phyloP scores from a whole-genome alignment of 2,329 filamentous ascomycete genomes.

The Botrytis sinoallii region DNA sequence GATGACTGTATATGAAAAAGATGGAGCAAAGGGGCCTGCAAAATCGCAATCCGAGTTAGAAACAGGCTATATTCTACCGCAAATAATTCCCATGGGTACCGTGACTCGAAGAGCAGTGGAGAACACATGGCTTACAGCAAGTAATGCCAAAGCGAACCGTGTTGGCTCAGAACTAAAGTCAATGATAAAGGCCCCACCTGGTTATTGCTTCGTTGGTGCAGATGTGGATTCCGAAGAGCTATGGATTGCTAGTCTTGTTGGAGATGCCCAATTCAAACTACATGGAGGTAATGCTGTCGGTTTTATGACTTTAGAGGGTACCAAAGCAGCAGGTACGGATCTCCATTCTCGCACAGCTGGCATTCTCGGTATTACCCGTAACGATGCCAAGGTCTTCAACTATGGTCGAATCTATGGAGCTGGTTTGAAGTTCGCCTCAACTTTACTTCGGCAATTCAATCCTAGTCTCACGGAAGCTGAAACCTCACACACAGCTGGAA shows the following conservation, averaged over 20 bases:
- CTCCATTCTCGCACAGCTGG: constrained; percentile 88
- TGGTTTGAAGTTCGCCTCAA: constrained; percentile 87
- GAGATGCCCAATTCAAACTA: constrained; percentile 89
- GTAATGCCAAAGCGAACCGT: constrained; percentile 93
- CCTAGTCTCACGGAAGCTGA: constrained; percentile 75
- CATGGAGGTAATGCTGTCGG: constrained; percentile 97
- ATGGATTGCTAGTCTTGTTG: constrained; percentile 95
- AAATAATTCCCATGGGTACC: constrained; percentile 97
- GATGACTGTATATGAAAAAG: constrained; percentile 83
- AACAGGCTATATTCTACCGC: constrained; percentile 85
- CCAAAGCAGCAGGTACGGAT: constrained; percentile 90
- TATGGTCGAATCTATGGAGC: constrained; percentile 99
- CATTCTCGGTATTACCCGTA: constrained; percentile 90
- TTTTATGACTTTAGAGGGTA: constrained; percentile 98
- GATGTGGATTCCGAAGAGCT: constrained; percentile 97
- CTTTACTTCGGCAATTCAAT: constrained; percentile 90
- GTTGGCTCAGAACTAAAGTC: constrained; percentile 96
- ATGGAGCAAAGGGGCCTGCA: constrained; percentile 42
- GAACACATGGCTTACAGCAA: constrained; percentile 97
- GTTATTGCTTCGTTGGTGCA: constrained; percentile 91
- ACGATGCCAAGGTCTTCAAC: constrained; percentile 97
- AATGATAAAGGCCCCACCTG: constrained; percentile 88
- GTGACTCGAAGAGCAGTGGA: constrained; percentile 92
- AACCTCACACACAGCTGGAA: constrained; percentile 71
- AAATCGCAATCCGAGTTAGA: constrained; percentile 26